phyloP scores from a whole-genome alignment of 352 stramenopile genomes.

The Phytophthora sojae region DNA sequence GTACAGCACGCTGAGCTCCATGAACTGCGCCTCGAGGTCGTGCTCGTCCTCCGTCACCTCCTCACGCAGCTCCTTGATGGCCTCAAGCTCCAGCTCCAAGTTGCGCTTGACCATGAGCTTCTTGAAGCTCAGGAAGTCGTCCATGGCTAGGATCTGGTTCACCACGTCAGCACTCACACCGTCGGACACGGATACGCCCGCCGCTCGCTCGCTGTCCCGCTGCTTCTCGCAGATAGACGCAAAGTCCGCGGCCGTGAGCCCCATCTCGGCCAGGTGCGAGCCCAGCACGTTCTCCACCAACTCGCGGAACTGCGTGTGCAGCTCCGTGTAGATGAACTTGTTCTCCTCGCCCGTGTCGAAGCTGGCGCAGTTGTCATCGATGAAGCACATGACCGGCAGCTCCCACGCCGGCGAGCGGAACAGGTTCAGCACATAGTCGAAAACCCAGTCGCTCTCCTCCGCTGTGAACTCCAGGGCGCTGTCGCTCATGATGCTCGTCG shows the following conservation, averaged over 20 bases:
- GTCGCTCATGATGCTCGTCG: conserved; percentile 11
- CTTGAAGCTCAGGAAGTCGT: conserved; percentile 93
- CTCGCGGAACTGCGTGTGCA: conserved; percentile 85
- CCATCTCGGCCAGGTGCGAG: conserved; percentile 86
- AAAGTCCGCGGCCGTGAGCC: conserved; percentile 85
- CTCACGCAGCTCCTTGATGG: conserved; percentile 82
- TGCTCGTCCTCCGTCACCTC: conserved; percentile 46
- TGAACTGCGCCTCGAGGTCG: conserved; percentile 73
- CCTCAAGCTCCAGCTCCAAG: conserved; percentile 91
- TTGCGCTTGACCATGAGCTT: conserved; percentile 94
- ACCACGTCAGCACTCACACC: conserved; percentile 79
- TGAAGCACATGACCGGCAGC: conserved; percentile 89
- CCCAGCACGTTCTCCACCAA: conserved; percentile 82
- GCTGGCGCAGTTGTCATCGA: conserved; percentile 90
- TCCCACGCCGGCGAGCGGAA: conserved; percentile 90
- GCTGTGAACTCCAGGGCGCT: conserved; percentile 49
- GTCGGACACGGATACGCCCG: conserved; percentile 25
- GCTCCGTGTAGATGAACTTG: conserved; percentile 89
- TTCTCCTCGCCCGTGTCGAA: conserved; percentile 92
- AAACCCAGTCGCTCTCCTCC: conserved; percentile 86
- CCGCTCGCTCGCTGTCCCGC: conserved; percentile 48
- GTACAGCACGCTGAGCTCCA: conserved; percentile 88
- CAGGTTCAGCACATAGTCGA: conserved; percentile 91
- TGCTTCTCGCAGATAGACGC: conserved; percentile 81
- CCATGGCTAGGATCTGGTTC: conserved; percentile 89